Evolutionary conservation across 106 monocot species (phyloP), one percentile per base, ranked within the genome.

Genomic region (Gastrodia elata): DNA sequence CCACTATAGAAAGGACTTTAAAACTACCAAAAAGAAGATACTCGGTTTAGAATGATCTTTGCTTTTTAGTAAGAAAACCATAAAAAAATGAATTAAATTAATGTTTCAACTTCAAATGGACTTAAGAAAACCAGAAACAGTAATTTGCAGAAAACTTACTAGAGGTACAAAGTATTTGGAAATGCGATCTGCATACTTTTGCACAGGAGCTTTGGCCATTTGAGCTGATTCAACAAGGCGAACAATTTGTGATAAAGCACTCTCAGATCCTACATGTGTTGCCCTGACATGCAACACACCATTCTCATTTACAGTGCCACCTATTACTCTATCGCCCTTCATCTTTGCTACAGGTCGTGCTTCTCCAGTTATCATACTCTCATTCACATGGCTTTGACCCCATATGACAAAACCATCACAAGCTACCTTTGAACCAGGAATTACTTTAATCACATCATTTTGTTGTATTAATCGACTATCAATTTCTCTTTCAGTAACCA

Each of bases 301-400:
- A 91, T 91, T 88, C 72, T 91, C 84, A 77, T 94, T 94, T 26
- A 94, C 77, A 42, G 94, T 91, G 32, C 94, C 94, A 18, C 94
- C 94, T 59, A 94, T 94, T n/a, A 91, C 91, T 71, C 43, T 78
- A 71, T 88, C 86, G 74, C 88, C 88, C 59, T 84, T 83, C 72
- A 84, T 84, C 88, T 94, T 94, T 68, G 83, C 83, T 76, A 94
- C 81, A 39, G 94, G 91, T 1, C 69, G 71, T 58, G 94, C 86
- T 84, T 94, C 94, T 0, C 94, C 94, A 34, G 94, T 94, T 71
- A 94, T 87, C 94, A 94, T 94, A 79, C 94, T 88, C 71, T 94
- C 94, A 74, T 94, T 88, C 20, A 94, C 86, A 85, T 94, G 80
- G 68, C 91, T 94, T 68, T 88, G 88, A 34, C 94, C 94, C 88